Evolutionary conservation across 371 early-diverging fungal genomes (phyloP).

Genomic region (Apophysomyces trapeziformis): DNA sequence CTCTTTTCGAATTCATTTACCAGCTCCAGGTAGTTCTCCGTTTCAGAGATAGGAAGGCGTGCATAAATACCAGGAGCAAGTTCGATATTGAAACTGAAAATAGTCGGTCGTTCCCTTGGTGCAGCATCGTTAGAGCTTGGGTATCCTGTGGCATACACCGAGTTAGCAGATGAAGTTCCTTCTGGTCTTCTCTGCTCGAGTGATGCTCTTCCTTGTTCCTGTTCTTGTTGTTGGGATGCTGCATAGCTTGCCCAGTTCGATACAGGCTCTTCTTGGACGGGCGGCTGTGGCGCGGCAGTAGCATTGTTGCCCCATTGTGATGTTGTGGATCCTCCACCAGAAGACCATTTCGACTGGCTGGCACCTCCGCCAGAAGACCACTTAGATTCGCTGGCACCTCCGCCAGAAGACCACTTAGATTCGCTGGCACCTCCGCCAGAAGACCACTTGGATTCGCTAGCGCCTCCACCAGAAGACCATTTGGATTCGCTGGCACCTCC

Average conservation of each 20-base stretch:
- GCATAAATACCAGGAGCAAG: constrained; percentile 39
- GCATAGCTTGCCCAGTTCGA: no score
- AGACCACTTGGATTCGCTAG: neutral
- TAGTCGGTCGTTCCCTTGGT: constrained; percentile 10
- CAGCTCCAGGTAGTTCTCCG: constrained; percentile 29
- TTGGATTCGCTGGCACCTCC: neutral
- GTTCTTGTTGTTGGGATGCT: no score
- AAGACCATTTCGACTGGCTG: no score
- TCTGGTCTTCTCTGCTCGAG: constrained; percentile 5
- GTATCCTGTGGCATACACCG: constrained; percentile 12
- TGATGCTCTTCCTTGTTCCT: no score
- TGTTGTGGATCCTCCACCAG: no score
- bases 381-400: no score
- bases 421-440: neutral
- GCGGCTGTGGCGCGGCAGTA: no score
- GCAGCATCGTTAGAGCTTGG: neutral
- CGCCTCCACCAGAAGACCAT: neutral
- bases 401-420: neutral
- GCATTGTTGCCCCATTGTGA: no score
- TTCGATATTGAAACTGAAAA: constrained; percentile 44
- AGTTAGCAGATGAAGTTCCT: constrained; percentile 13
- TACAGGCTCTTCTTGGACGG: no score
- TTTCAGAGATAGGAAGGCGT: constrained; percentile 30
- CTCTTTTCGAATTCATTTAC: constrained; percentile 35
- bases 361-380: no score